phyloP scores from a whole-genome alignment of 257 asterid species.

The Osmanthus fragrans region DNA sequence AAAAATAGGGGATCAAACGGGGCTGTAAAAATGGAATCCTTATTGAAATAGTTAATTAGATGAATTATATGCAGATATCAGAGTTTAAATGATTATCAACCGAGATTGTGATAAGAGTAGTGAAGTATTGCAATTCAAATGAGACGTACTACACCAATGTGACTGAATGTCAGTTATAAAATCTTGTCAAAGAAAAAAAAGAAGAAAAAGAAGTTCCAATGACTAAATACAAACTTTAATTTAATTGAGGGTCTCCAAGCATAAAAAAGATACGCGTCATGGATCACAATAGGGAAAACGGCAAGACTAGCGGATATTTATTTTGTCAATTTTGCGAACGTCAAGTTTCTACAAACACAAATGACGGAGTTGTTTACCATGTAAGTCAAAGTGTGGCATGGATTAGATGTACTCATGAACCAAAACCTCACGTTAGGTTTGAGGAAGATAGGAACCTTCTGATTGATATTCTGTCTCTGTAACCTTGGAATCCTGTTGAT shows the following conservation, averaged over 20 bases:
- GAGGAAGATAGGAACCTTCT: neutral
- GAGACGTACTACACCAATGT: neutral
- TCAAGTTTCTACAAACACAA: neutral
- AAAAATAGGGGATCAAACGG: too few relatives aligned
- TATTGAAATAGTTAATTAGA: conserved; percentile 6
- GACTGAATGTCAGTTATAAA: neutral
- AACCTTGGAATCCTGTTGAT: neutral
- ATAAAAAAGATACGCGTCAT: neutral
- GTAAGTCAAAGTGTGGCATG: neutral
- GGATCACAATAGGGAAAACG: neutral
- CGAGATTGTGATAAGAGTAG: neutral
- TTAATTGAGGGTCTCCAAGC: neutral
- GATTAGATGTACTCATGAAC: neutral
- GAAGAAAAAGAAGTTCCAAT: neutral
- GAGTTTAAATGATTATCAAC: conserved; percentile 12
- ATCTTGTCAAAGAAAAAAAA: neutral
- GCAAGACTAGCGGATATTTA: neutral
- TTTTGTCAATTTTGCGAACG: neutral
- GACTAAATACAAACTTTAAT: neutral
- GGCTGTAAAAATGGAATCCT: conserved; percentile 11
- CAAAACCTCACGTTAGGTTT: neutral
- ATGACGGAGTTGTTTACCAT: neutral
- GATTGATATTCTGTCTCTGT: neutral
- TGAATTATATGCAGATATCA: neutral
- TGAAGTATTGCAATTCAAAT: neutral